Evolutionary conservation across 208 protist genomes (phyloP), one percentile per base, ranked within the genome.

Genomic region (Trypanosoma theileri): DNA sequence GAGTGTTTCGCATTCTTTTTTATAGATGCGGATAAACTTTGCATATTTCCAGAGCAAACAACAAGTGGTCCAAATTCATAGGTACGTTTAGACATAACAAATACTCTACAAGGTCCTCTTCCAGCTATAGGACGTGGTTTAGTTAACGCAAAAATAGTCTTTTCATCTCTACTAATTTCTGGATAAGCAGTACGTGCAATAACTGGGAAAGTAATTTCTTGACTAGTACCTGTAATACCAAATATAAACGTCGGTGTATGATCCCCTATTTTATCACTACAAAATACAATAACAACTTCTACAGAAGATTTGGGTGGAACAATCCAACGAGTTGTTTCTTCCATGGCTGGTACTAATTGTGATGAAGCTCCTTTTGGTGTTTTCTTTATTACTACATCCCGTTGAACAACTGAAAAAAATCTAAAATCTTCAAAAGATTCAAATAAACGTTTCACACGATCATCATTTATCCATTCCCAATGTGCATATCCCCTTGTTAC

Each of bases 1-100:
- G n/a, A 0, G 6, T 4, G 1, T 40, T 60, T 55, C 1, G 1
- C 17, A 16, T 45, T 31, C 19, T 48, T 70, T 17, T 4, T 14
- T n/a, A 7, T 45, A 44, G 26, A 35, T n/a, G 28, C 6, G 0
- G 40, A 21, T 41, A 26, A 22, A 44, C 4, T 11, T 26, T 74
- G 17, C 63, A 22, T 19, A 59, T 41, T 1, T 68, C 64, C 41
- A 78, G 82, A 11, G 53, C 71, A 72, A 26, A 98, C 77, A 10
- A 99, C 91, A 41, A 99, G 81, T 10, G 97, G 89, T 12, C 97
- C 97, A 83, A 98, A 99, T 68, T 99, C 94, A 74, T 97, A 99
- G 0, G 81, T 31, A 14, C 84, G 75, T 72, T 85, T 89, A 13
- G 80, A 79, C 16, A 68, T 59, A 35, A 93, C 14, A 77, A 86